These are phyloP conservation scores for Paxillus rubicundulus DNA, from an alignment of 768 basidiomycete genomes.

Conservation along the genomic window DNA sequence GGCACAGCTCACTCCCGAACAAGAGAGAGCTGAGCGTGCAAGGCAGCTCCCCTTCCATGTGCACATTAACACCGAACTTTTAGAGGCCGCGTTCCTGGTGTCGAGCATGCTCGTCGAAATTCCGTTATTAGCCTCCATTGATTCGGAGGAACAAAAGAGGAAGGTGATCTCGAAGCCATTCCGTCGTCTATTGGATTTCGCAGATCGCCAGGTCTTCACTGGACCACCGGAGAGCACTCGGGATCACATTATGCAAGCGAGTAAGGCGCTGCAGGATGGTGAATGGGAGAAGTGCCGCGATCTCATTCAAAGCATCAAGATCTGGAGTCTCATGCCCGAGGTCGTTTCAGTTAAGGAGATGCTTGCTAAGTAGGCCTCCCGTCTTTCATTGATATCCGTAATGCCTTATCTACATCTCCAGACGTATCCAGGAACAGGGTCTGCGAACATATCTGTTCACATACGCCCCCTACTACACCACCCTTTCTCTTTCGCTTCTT, in stretches of 20 bases:
- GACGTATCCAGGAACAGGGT: constrained; percentile 97
- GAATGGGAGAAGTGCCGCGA: constrained; percentile 97
- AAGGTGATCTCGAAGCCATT: constrained; percentile 96
- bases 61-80: constrained; percentile 97
- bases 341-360: constrained; percentile 86
- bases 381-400: neutral
- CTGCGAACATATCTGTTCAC: constrained; percentile 96
- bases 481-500: constrained; percentile 83
- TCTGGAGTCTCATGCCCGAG: constrained; percentile 97
- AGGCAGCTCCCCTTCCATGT: constrained; percentile 98
- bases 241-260: constrained; percentile 99
- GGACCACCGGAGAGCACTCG: constrained; percentile 98
- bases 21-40: constrained; percentile 95
- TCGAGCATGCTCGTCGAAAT: constrained; percentile 99
- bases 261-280: constrained; percentile 92
- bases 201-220: constrained; percentile 95
- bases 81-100: constrained; percentile 96
- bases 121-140: constrained; percentile 89
- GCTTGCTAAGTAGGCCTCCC: constrained; percentile 71
- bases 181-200: constrained; percentile 91
- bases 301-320: constrained; percentile 92
- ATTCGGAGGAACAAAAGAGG: constrained; percentile 90
- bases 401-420: constrained; percentile 31
- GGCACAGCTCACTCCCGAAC: constrained; percentile 78
- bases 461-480: constrained; percentile 88